Evolutionary conservation across 148 eudicot genomes (phyloP).

Genomic region (Nepenthes mirabilis): DNA sequence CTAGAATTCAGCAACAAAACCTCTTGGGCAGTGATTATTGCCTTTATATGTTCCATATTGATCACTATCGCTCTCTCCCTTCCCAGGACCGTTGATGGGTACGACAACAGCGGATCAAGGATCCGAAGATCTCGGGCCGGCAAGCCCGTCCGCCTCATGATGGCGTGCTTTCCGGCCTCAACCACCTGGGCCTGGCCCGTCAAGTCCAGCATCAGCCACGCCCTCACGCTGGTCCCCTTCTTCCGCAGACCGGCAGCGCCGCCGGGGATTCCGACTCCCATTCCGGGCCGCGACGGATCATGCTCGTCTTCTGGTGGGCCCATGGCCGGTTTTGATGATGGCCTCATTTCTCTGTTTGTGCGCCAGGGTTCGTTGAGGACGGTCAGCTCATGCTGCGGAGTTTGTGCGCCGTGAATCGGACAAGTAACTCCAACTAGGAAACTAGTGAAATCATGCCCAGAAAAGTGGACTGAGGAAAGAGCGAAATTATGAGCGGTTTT

Average conservation of each 20-base stretch:
- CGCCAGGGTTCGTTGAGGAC: too few species aligned
- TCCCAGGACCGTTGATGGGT: constrained; percentile 85
- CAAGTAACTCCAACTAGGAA: too few species aligned
- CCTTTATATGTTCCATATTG: constrained; percentile 89
- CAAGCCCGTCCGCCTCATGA: constrained; percentile 82
- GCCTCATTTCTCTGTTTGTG: neutral
- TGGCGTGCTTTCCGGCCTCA: constrained; percentile 85
- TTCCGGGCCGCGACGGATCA: constrained; percentile 21
- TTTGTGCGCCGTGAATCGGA: too few species aligned
- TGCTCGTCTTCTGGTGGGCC: constrained; percentile 25
- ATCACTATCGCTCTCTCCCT: constrained; percentile 91
- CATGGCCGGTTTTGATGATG: neutral
- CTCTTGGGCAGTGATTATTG: constrained; percentile 88
- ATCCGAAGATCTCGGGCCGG: constrained; percentile 93
- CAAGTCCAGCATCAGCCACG: constrained; percentile 72
- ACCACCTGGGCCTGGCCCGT: constrained; percentile 62
- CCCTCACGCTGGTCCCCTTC: constrained; percentile 53
- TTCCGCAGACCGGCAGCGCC: constrained; percentile 23
- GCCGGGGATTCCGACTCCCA: constrained; percentile 5
- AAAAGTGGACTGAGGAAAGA: too few species aligned
- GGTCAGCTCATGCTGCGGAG: too few species aligned
- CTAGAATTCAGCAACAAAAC: constrained; percentile 70
- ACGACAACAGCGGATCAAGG: constrained; percentile 80
- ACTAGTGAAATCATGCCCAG: too few species aligned
- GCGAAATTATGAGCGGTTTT: too few species aligned